phyloP scores from a whole-genome alignment of 495 filamentous ascomycete species.

The Chaetomidium leptoderma region DNA sequence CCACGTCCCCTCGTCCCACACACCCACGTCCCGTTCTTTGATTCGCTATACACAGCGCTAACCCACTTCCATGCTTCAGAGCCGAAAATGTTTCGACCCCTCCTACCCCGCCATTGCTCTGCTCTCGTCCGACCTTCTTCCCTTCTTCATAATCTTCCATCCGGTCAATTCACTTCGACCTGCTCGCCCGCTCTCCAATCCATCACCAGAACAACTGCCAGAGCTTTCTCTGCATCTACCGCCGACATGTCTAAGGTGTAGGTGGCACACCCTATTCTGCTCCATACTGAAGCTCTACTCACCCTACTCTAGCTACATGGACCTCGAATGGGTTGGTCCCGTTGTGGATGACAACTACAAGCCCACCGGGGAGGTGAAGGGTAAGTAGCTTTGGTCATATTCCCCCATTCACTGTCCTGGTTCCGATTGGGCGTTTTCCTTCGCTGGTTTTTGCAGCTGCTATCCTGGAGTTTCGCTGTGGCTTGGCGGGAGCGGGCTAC shows the following conservation, averaged over 20 bases:
- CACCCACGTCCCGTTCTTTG: conserved; percentile 1
- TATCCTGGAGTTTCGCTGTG: no score
- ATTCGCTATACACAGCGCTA: conserved; percentile 29
- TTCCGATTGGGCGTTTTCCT: no score
- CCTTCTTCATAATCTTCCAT: conserved; percentile 34
- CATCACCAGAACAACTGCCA: conserved; percentile 28
- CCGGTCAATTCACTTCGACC: conserved; percentile 30
- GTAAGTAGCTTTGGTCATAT: conserved; percentile 46
- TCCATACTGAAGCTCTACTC: neutral
- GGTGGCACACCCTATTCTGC: conserved; percentile 15
- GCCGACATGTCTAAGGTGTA: conserved; percentile 35
- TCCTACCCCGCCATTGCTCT: conserved; percentile 47
- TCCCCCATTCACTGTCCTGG: neutral
- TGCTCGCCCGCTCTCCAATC: conserved; percentile 25
- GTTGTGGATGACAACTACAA: conserved; percentile 54
- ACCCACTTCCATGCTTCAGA: conserved; percentile 27
- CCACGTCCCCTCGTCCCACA: conserved; percentile 3
- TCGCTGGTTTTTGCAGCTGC: neutral
- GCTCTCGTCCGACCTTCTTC: conserved; percentile 39
- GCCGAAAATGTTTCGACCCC: conserved; percentile 38
- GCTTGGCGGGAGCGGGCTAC: no score
- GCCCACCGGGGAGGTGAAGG: conserved; percentile 52
- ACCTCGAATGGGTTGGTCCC: conserved; percentile 61
- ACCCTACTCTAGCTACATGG: conserved; percentile 31
- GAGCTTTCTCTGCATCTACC: conserved; percentile 33